These are phyloP conservation scores for Floccularia luteovirens DNA, from an alignment of 768 basidiomycete species.

Conservation along the genomic window DNA sequence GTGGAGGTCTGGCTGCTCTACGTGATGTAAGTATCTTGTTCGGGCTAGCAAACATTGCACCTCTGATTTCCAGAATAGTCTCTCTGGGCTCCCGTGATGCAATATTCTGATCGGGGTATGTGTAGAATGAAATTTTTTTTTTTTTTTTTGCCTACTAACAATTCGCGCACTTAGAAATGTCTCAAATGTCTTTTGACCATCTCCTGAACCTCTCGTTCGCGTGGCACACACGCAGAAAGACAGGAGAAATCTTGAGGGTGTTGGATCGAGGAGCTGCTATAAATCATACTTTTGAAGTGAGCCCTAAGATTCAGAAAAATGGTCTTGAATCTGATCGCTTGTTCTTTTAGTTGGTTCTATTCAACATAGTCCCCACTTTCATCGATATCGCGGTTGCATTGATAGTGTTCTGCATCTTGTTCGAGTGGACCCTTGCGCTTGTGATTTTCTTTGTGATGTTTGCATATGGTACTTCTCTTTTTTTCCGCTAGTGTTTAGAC, in stretches of 20 bases:
- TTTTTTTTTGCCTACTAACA: not conserved
- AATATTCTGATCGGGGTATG: slow-evolving; percentile 71
- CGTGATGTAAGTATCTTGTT: slow-evolving; percentile 34
- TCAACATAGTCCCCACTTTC: slow-evolving; percentile 77
- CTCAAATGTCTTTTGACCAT: slow-evolving; percentile 78
- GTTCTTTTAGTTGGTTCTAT: slow-evolving; percentile 58
- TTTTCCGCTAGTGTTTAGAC: slow-evolving; percentile 32
- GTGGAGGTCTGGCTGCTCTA: slow-evolving; percentile 67
- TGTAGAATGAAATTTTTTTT: not conserved
- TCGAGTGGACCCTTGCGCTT: slow-evolving; percentile 60
- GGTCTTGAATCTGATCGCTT: not conserved
- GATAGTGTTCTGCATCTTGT: slow-evolving; percentile 51
- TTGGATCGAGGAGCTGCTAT: slow-evolving; percentile 82
- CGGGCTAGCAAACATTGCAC: too few species aligned
- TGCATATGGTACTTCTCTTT: slow-evolving; percentile 48
- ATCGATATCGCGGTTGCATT: slow-evolving; percentile 73
- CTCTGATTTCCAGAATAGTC: slow-evolving; percentile 24
- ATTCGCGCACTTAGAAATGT: slow-evolving; percentile 55
- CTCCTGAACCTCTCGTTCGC: slow-evolving; percentile 80
- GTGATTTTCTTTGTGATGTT: slow-evolving; percentile 70
- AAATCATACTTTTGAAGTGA: slow-evolving; percentile 70
- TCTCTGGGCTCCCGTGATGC: slow-evolving; percentile 86
- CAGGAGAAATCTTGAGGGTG: slow-evolving; percentile 79
- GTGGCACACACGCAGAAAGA: slow-evolving; percentile 77
- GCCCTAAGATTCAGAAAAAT: slow-evolving; percentile 4